Base-by-base conservation (phyloP, 2,329 filamentous ascomycete species). In the Neonectria ditissima region DNA sequence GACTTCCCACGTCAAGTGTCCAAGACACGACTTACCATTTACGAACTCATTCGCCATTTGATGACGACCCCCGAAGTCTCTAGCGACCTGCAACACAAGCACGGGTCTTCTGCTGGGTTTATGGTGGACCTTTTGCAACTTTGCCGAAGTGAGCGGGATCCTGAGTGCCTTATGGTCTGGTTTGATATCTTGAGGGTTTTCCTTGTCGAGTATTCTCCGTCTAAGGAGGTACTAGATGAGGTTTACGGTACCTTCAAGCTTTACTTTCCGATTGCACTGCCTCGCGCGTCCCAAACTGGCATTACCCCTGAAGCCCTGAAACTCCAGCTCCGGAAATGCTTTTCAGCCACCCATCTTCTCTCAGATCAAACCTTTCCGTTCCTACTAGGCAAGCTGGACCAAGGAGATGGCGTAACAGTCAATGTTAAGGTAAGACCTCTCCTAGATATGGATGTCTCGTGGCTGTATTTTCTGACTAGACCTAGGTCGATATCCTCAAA, bases 181-280 rank as follows among this genome's bases (percentile, higher is more conserved):
- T 89, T 89, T 68, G 80, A 79, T 28, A 83, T 84, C 26, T 66
- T 87, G 22, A 75, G 76, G 55, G 70, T 73, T 3, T 81, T 88
- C 30, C 73, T 87, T 9, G 73, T 78, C 2, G 77, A 80, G 14
- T 87, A 84, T 55, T 76, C 78, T 0, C 78, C 82, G 1, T 81
- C 84, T 0, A 65, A 80, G 5, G 82, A 84, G 9, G 76, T 86
- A 2, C 77, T 82, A 9, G 81, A 82, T 32, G 81, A 84, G 59
- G 79, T 86, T 2, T 89, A 87, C 73, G 82, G 82, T 58, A 76
- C 82, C 1, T 88, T 87, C 74, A 87, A 87, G 14, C 84, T 84
- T 30, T 89, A 89, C 72, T 89, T 88, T 65, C 87, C 87, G 16
- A 89, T 89, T 59, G 87, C 86, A 0, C 76, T 89, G 45, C 79